These are phyloP conservation scores for Taphrina wiesneri DNA, from an alignment of 1,139 yeast species.

Conservation along the genomic window DNA sequence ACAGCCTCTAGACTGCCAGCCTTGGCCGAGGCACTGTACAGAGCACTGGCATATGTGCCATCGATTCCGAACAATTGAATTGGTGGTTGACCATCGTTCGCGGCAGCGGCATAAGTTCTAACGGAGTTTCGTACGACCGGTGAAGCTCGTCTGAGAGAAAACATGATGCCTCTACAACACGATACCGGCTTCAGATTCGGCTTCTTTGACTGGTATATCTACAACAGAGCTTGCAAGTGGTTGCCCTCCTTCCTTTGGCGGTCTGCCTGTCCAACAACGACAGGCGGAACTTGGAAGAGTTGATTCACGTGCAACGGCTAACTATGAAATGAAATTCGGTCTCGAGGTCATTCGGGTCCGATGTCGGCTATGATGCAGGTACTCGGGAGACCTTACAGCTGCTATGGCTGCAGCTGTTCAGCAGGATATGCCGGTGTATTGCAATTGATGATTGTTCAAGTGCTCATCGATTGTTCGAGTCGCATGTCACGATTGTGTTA, in stretches of 20 bases:
- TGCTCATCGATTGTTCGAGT: not conserved
- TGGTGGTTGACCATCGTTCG: constrained; percentile 57
- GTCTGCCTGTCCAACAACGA: not conserved
- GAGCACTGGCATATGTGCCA: constrained; percentile 76
- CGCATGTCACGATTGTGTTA: not conserved
- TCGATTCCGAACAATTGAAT: constrained; percentile 92
- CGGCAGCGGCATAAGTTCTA: constrained; percentile 33
- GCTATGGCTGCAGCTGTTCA: not conserved
- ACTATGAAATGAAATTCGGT: not conserved
- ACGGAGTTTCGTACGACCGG: constrained; percentile 11
- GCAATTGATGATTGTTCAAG: not conserved
- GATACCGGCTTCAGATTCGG: not conserved
- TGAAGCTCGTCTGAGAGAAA: constrained; percentile 16
- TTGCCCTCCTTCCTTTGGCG: not conserved
- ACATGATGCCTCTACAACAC: constrained; percentile 5
- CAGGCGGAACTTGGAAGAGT: not conserved
- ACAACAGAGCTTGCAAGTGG: not conserved
- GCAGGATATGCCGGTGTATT: not conserved
- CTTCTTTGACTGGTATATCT: not conserved
- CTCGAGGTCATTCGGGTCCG: no score
- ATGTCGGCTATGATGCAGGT: no score
- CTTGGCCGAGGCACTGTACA: constrained; percentile 88
- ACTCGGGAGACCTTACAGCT: no score
- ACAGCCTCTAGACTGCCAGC: constrained; percentile 74
- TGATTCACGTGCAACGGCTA: not conserved